Conservation (phyloP, 2,329 filamentous ascomycete genomes). For the Aspergillus calidoustus region DNA sequence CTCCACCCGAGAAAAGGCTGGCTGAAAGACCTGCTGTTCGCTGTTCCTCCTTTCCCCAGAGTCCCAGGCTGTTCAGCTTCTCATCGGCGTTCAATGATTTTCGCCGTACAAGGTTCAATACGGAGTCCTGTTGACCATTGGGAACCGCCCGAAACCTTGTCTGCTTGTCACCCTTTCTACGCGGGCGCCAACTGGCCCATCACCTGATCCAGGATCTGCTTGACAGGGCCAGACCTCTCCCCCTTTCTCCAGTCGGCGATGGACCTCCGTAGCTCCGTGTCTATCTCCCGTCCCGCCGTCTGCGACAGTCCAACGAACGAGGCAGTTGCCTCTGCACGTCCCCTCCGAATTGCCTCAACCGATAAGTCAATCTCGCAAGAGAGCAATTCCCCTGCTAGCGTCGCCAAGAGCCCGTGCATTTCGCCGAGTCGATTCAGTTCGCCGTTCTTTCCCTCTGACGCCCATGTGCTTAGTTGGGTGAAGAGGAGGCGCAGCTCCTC, state of each 20-base stretch:
- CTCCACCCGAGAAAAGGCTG: constrained; percentile 2
- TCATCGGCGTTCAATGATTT: constrained; percentile 11
- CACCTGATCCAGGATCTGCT: constrained; percentile 39
- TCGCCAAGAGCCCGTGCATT: constrained; percentile 32
- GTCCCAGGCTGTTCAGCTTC: constrained; percentile 6
- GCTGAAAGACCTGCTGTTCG: not conserved
- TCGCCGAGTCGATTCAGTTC: constrained; percentile 26
- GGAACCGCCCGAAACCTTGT: constrained; percentile 10
- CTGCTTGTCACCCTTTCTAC: not conserved
- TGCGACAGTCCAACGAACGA: constrained; percentile 37
- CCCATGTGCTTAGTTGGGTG: constrained; percentile 33
- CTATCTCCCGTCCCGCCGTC: constrained; percentile 26
- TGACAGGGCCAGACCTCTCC: constrained; percentile 47
- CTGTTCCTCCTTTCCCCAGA: constrained; percentile 6
- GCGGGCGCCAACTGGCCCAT: constrained; percentile 23
- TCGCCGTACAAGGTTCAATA: constrained; percentile 6
- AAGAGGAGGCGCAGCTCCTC: constrained; percentile 41
- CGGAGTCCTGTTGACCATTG: constrained; percentile 3
- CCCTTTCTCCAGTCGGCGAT: constrained; percentile 41
- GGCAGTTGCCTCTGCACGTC: constrained; percentile 42
- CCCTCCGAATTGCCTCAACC: constrained; percentile 43
- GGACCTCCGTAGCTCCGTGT: constrained; percentile 26
- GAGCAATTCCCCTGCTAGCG: constrained; percentile 36
- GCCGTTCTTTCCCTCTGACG: constrained; percentile 19
- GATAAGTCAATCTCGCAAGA: constrained; percentile 39